A percentile compares a stretch with the other conserved stretches of the same genome.
Evolutionary conservation across 2,329 filamentous ascomycete genomes (phyloP).

Genomic region (Nemania abortiva): DNA sequence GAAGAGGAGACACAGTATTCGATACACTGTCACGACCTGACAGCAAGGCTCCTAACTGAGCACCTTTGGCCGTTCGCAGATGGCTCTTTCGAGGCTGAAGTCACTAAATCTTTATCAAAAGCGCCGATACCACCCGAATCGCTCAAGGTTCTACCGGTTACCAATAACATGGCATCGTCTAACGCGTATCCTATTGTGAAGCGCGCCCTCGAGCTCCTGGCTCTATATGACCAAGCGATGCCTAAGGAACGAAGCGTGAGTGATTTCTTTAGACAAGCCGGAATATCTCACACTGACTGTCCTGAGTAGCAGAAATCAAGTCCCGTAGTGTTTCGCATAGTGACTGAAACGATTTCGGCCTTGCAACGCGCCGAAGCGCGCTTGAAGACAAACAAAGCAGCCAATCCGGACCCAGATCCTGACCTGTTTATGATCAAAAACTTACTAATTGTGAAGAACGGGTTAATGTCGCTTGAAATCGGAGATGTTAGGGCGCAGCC

Average conservation of each 20-base stretch:
- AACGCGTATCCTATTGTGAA: conserved; percentile 71
- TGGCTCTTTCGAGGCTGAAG: conserved; percentile 65
- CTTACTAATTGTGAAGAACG: conserved; percentile 92
- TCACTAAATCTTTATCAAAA: conserved; percentile 66
- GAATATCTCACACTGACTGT: conserved; percentile 33
- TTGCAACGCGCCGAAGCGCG: conserved; percentile 80
- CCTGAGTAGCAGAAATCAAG: conserved; percentile 63
- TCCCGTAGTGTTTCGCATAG: conserved; percentile 74
- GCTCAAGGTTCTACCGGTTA: conserved; percentile 63
- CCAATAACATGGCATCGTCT: conserved; percentile 64
- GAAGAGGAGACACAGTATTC: conserved; percentile 66
- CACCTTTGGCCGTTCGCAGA: conserved; percentile 70
- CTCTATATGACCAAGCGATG: conserved; percentile 74
- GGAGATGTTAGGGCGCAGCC: conserved; percentile 71
- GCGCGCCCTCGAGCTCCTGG: conserved; percentile 68
- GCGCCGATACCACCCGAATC: conserved; percentile 60
- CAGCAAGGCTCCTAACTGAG: conserved; percentile 67
- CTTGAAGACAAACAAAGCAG: conserved; percentile 71
- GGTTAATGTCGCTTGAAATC: conserved; percentile 96
- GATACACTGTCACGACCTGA: conserved; percentile 67
- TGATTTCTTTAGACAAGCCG: conserved; percentile 26
- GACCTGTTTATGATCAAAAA: conserved; percentile 96
- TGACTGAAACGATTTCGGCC: conserved; percentile 88
- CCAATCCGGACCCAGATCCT: conserved; percentile 72
- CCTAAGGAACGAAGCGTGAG: conserved; percentile 72